Evolutionary conservation across 2,329 filamentous ascomycete genomes (phyloP).

Genomic region (Golovinomyces cichoracearum): DNA sequence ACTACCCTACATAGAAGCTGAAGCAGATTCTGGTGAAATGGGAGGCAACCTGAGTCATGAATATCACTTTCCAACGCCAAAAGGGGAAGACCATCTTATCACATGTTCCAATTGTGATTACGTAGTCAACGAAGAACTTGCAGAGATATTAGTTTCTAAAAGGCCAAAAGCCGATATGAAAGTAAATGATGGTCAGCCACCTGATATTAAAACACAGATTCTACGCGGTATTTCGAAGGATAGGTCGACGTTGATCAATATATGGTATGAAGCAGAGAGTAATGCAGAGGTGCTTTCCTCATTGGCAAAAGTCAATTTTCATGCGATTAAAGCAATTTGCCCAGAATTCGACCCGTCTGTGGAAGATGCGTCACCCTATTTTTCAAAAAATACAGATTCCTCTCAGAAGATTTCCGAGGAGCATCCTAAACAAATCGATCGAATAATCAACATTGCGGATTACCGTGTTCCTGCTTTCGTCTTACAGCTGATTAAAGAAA

Average conservation of each 20-base stretch:
- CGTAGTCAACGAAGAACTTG: conserved; percentile 72
- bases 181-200: background rate
- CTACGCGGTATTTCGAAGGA: conserved; percentile 45
- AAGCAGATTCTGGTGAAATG: conserved; percentile 89
- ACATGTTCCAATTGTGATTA: conserved; percentile 49
- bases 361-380: conserved; percentile 29
- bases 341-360: conserved; percentile 47
- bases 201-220: conserved; percentile 11
- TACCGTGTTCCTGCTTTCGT: conserved; percentile 10
- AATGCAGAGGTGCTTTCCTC: background rate
- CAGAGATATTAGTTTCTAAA: conserved; percentile 15
- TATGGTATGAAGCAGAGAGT: conserved; percentile 21
- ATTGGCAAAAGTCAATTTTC: conserved; percentile 24
- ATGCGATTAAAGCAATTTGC: conserved; percentile 39
- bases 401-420: background rate
- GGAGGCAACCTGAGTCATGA: conserved; percentile 83
- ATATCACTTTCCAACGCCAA: conserved; percentile 56
- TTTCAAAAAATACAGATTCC: conserved; percentile 15
- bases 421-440: background rate
- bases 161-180: background rate
- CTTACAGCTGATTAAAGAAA: conserved; percentile 1
- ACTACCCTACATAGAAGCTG: conserved; percentile 58
- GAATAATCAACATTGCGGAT: conserved; percentile 18
- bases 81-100: conserved; percentile 68
- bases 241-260: conserved; percentile 38